Evolutionary conservation across 2,329 filamentous ascomycete genomes (phyloP), one percentile per base, ranked within the genome.

Genomic region (Cytospora leucostoma): DNA sequence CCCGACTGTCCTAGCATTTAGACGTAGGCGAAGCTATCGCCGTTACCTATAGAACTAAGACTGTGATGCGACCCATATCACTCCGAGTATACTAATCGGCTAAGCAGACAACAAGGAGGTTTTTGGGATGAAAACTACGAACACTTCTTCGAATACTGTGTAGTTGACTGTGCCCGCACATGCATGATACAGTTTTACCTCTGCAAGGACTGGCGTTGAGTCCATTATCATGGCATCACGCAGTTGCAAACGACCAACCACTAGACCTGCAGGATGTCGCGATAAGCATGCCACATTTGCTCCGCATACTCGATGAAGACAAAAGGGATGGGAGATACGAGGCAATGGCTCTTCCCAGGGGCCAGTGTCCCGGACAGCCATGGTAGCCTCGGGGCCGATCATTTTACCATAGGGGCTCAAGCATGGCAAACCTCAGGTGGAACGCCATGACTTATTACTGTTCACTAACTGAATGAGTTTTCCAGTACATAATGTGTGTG

Each of bases 301-400:
- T n/a, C n/a, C n/a, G n/a, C n/a, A n/a, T n/a, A n/a, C n/a, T n/a
- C n/a, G n/a, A 34, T 40, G 15, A 13, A 17, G 4, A 17, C 10
- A 5, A 27, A 32, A 13, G 7, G 8, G 4, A 8, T 2, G 8
- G 11, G 13, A 1, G 34, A 21, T 34, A 11, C n/a, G 21, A 47
- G 38, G 55, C 47, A 10, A 17, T 56, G 37, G 21, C 19, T 17
- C 34, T 56, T 21, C 55, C 55, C 7, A 56, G 38, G 15, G 55
- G 55, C 2, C 15, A 11, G 17, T 56, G 55, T 44, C 55, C 38
- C 7, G 19, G 15, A 34, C 0, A 2, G 13, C 1, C 8, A 11
- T 56, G 55, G 55, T 56, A 38, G 55, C 15, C 6, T n/a, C n/a
- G n/a, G 37, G 37, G n/a, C 15, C 15, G 19, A 3, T 3, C 2